phyloP scores from a whole-genome alignment of 768 basidiomycete genomes.

The Hericium rajendrae region DNA sequence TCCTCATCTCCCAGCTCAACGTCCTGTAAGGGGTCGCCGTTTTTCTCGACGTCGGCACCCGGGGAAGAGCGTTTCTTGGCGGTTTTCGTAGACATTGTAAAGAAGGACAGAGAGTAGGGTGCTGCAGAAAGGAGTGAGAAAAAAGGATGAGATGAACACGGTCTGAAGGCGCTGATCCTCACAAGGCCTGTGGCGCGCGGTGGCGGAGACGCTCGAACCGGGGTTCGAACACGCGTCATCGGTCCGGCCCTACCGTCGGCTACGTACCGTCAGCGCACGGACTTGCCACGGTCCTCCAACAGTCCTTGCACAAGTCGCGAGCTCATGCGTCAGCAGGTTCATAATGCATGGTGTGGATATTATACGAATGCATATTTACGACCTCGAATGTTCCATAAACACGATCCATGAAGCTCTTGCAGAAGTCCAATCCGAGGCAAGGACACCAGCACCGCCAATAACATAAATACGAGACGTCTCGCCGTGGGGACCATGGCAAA shows the following conservation, averaged over 20 bases:
- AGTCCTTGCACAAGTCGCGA: too few relatives aligned
- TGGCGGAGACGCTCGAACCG: too few relatives aligned
- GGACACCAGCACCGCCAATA: neutral
- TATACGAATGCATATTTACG: too few relatives aligned
- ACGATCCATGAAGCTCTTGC: neutral
- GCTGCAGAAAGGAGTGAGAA: constrained; percentile 6
- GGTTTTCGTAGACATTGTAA: constrained; percentile 26
- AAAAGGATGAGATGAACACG: constrained; percentile 1
- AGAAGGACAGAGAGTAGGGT: constrained; percentile 15
- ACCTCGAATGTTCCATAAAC: too few relatives aligned
- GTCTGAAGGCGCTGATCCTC: neutral
- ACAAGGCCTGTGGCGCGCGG: too few relatives aligned
- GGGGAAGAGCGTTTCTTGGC: constrained; percentile 65
- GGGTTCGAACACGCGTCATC: too few relatives aligned
- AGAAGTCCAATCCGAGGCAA: neutral
- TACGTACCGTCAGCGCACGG: too few relatives aligned
- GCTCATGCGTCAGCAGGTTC: too few relatives aligned
- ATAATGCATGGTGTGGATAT: too few relatives aligned
- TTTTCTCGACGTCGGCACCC: constrained; percentile 69
- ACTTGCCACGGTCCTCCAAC: too few relatives aligned
- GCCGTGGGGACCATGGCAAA: neutral
- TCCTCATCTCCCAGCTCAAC: constrained; percentile 67
- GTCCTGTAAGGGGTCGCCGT: constrained; percentile 41
- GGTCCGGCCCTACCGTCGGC: too few relatives aligned
- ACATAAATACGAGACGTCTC: constrained; percentile 2